phyloP scores from a whole-genome alignment of 2,329 filamentous ascomycete genomes.

The Cladorrhinum sp. region DNA sequence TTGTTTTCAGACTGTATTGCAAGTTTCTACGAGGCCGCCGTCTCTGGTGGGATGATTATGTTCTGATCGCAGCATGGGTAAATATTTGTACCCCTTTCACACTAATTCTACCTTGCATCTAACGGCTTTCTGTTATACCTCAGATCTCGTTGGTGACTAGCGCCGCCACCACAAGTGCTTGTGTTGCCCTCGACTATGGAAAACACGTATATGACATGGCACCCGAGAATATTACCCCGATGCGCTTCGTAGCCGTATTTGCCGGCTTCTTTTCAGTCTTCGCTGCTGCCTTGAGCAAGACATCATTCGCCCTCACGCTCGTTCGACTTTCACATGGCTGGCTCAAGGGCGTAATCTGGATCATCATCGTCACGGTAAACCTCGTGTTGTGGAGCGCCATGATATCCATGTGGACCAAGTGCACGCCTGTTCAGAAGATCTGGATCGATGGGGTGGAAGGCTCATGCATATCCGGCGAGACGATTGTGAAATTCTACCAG shows the following conservation, averaged over 20 bases:
- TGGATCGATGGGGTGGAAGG: slow-evolving; percentile 17
- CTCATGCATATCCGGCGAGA: slow-evolving; percentile 3
- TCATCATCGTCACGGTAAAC: slow-evolving; percentile 33
- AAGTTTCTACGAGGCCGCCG: slow-evolving; percentile 25
- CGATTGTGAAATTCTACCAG: neutral
- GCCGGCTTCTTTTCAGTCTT: slow-evolving; percentile 23
- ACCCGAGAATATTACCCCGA: neutral
- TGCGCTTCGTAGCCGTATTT: slow-evolving; percentile 15
- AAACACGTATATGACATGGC: slow-evolving; percentile 7
- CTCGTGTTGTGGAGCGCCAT: slow-evolving; percentile 17
- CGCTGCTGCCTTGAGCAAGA: slow-evolving; percentile 34
- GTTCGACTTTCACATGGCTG: slow-evolving; percentile 32
- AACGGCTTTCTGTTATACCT: neutral
- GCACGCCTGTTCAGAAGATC: slow-evolving; percentile 15
- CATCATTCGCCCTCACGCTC: slow-evolving; percentile 37
- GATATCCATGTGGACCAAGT: slow-evolving; percentile 20
- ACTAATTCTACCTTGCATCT: neutral
- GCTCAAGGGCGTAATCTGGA: slow-evolving; percentile 31
- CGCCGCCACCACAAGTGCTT: slow-evolving; percentile 11
- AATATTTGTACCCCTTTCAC: neutral
- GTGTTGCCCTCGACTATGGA: slow-evolving; percentile 16
- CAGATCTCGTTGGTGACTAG: slow-evolving; percentile 16
- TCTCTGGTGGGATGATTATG: slow-evolving; percentile 34
- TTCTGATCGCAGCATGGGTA: slow-evolving; percentile 32
- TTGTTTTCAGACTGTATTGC: slow-evolving; percentile 24